Evolutionary conservation across 345 rosid species (phyloP).

Genomic region (Ricinus communis): DNA sequence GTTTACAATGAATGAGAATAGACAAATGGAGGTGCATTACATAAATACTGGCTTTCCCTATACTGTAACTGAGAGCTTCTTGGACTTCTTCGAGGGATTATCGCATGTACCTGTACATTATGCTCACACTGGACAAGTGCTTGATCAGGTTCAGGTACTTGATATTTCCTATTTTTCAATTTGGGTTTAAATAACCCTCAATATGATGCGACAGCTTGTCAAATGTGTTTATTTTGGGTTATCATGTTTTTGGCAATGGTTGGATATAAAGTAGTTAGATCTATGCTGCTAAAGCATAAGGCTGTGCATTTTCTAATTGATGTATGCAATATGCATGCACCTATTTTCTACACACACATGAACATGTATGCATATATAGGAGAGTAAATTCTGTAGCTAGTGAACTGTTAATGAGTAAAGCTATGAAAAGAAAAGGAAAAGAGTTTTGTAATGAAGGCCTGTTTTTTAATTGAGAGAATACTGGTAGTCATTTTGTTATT

Average conservation of each 20-base stretch:
- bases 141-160: slow-evolving; percentile 65
- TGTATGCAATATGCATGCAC: slow-evolving; percentile 6
- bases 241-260: slow-evolving; percentile 21
- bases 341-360: background rate
- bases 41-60: slow-evolving; percentile 56
- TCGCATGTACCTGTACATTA: slow-evolving; percentile 42
- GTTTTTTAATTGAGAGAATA: too few relatives aligned
- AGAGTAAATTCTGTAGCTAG: background rate
- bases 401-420: too few relatives aligned
- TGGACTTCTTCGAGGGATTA: slow-evolving; percentile 61
- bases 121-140: slow-evolving; percentile 34
- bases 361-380: background rate
- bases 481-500: background rate
- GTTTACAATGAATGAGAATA: slow-evolving; percentile 43
- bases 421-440: too few relatives aligned
- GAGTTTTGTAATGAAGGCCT: background rate
- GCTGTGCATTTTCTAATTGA: slow-evolving; percentile 1
- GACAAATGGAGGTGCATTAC: slow-evolving; percentile 59
- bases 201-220: background rate
- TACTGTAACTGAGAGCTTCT: slow-evolving; percentile 51
- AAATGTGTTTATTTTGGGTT: slow-evolving; percentile 11
- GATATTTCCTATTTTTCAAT: background rate
- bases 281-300: slow-evolving; percentile 12
- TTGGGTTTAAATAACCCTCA: background rate
- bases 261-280: slow-evolving; percentile 17